Base-by-base conservation (phyloP, 73 alveolate species). In the Effrenium voratum region DNA sequence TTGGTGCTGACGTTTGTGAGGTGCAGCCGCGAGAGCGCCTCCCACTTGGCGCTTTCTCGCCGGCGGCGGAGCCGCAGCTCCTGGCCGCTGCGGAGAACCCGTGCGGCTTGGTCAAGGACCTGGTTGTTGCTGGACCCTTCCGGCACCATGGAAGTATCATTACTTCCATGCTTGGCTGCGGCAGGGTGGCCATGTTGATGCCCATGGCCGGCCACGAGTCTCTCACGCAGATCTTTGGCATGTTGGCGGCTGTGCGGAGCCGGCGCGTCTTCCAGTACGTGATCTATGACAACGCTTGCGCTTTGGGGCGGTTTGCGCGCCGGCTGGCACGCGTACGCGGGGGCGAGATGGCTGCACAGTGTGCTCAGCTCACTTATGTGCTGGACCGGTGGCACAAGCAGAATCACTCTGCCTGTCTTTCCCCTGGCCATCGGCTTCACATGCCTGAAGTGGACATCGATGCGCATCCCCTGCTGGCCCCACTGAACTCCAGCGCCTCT, bases 261-360 rank as follows among this genome's bases (percentile, higher is more conserved):
- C 77, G 93, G 28, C 73, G 76, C 5, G 38, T n/a, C 0, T 41
- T 82, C 10, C 52, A 10, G 55, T 50, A 49, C 49, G 93, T 82
- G 38, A 24, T 82, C 40, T 82, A 82, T 34, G 93, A 82, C 76
- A 82, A 82, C 50, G 93, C 93, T 6, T 82, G 93, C 50, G 59
- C 75, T 5, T 36, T 82, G 45, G 93, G 76, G 5, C 76, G 75
- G 1, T 82, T 82, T 38, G 76, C 38, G 38, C 93, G 93, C n/a
- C 40, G 43, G 72, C 57, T 50, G 50, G 50, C 28, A 2, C 70
- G 70, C 5, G 49, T 47, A 44, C 26, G 12, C 40, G 50, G 55
- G 22, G 28, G 76, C 15, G 76, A 52, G 38, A n/a, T 19, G 4
- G 73, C 45, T 8, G 66, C 1, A 47, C 46, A 6, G 72, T 80